phyloP scores from a whole-genome alignment of 2,329 filamentous ascomycete genomes.

The Scopulariopsis brevicaulis region DNA sequence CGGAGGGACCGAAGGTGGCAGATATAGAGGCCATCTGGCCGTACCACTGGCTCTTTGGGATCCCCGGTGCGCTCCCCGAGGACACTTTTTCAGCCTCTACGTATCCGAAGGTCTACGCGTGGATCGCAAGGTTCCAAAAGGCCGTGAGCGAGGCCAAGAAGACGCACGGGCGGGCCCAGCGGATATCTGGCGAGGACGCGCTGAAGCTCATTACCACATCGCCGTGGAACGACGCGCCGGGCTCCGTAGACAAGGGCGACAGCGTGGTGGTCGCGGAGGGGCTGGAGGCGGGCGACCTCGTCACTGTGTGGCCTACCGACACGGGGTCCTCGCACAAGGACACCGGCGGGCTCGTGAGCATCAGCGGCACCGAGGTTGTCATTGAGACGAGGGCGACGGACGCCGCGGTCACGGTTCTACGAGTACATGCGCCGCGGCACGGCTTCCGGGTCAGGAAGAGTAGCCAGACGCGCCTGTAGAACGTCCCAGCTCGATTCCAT shows the following conservation, averaged over 20 bases:
- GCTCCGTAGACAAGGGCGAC: constrained; percentile 35
- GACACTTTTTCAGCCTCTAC: constrained; percentile 35
- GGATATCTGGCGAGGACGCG: constrained; percentile 42
- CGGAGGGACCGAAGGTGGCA: constrained; percentile 39
- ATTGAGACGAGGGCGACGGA: constrained; percentile 35
- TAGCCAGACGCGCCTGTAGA: neutral
- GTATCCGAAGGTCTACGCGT: constrained; percentile 52
- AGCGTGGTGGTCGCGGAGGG: constrained; percentile 29
- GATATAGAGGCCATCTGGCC: constrained; percentile 62
- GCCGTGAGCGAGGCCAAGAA: constrained; percentile 29
- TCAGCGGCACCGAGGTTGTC: constrained; percentile 44
- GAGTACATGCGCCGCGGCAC: constrained; percentile 50
- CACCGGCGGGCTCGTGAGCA: constrained; percentile 37
- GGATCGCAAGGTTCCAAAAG: constrained; percentile 49
- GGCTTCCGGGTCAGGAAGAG: constrained; percentile 37
- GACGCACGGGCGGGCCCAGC: constrained; percentile 20
- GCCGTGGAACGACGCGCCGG: constrained; percentile 28
- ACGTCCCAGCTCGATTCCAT: neutral
- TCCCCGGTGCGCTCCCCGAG: constrained; percentile 42
- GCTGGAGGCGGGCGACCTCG: constrained; percentile 38
- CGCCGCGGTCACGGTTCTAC: constrained; percentile 25
- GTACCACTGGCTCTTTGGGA: constrained; percentile 50
- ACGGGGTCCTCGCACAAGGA: constrained; percentile 49
- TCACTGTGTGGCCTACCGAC: constrained; percentile 52
- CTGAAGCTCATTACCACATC: constrained; percentile 30